These are phyloP conservation scores for Diaporthe sp. DNA, from an alignment of 2,329 filamentous ascomycete genomes.

Conservation along the genomic window DNA sequence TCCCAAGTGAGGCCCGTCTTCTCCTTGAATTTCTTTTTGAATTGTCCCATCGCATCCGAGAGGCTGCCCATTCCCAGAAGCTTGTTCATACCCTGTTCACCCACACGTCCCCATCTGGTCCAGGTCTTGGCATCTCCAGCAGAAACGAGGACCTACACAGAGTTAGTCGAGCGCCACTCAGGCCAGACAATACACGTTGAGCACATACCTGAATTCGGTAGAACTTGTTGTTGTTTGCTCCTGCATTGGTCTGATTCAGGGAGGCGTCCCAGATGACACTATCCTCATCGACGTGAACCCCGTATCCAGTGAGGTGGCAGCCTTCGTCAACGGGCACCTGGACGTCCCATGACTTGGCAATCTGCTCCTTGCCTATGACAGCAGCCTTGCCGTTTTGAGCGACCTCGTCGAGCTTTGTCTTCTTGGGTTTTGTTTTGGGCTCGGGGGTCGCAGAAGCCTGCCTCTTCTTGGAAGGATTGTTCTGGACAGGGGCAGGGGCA, in stretches of 20 bases:
- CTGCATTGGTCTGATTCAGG: conserved; percentile 80
- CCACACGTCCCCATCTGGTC: conserved; percentile 86
- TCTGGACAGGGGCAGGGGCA: background rate
- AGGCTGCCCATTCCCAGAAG: conserved; percentile 55
- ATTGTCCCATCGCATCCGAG: conserved; percentile 57
- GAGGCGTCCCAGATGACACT: conserved; percentile 82
- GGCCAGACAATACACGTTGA: background rate
- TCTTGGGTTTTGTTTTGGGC: conserved; percentile 40
- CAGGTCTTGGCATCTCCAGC: conserved; percentile 66
- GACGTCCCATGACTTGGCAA: conserved; percentile 57
- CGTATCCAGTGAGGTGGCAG: conserved; percentile 48
- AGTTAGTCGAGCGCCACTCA: conserved; percentile 39
- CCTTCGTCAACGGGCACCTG: conserved; percentile 63
- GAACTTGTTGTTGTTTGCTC: conserved; percentile 84
- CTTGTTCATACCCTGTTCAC: conserved; percentile 64
- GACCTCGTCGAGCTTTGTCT: conserved; percentile 44
- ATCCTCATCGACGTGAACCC: conserved; percentile 74
- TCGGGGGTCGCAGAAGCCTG: conserved; percentile 22
- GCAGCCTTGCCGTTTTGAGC: conserved; percentile 34
- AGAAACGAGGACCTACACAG: conserved; percentile 49
- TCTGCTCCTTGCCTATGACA: conserved; percentile 53
- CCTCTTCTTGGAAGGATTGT: conserved; percentile 40
- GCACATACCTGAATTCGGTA: conserved; percentile 74
- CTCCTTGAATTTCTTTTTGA: conserved; percentile 70
- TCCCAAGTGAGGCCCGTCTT: conserved; percentile 70